Evolutionary conservation across 495 filamentous ascomycete genomes (phyloP).

Genomic region (Lichina pygmaea): DNA sequence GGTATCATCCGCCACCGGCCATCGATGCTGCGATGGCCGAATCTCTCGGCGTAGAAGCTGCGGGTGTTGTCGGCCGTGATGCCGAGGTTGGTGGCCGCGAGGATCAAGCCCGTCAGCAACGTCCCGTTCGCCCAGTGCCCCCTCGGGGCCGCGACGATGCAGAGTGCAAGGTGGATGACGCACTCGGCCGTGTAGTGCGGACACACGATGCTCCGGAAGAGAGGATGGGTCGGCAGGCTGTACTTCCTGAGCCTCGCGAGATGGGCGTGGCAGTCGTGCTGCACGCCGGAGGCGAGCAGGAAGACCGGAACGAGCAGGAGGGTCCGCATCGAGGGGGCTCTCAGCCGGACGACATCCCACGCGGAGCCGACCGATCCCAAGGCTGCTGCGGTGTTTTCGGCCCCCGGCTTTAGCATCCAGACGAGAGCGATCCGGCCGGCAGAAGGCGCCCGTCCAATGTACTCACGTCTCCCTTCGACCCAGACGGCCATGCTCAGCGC

Average conservation of each 20-base stretch:
- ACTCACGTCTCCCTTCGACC: slow-evolving; percentile 60
- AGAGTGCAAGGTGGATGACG: slow-evolving; percentile 53
- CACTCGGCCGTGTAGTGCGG: slow-evolving; percentile 90
- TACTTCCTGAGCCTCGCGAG: slow-evolving; percentile 65
- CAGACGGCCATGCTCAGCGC: slow-evolving; percentile 46
- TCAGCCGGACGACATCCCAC: slow-evolving; percentile 11
- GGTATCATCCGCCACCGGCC: slow-evolving; percentile 68
- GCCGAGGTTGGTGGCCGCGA: slow-evolving; percentile 58
- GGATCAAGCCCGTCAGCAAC: slow-evolving; percentile 33
- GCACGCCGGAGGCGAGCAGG: slow-evolving; percentile 43
- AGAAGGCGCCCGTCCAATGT: neutral
- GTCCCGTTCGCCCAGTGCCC: slow-evolving; percentile 43
- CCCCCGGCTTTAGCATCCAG: neutral
- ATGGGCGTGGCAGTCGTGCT: slow-evolving; percentile 59
- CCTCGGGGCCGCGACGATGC: slow-evolving; percentile 41
- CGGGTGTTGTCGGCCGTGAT: slow-evolving; percentile 54
- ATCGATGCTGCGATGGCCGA: slow-evolving; percentile 38
- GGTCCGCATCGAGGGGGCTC: slow-evolving; percentile 27
- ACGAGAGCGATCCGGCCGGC: neutral
- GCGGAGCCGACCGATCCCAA: slow-evolving; percentile 11
- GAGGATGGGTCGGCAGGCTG: slow-evolving; percentile 41
- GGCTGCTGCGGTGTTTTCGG: slow-evolving; percentile 7
- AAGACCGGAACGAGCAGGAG: slow-evolving; percentile 37
- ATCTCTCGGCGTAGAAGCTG: slow-evolving; percentile 57
- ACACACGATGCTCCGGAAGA: slow-evolving; percentile 44